Evolutionary conservation across 2,329 filamentous ascomycete species (phyloP).

Genomic region (Phialophora verrucosa): DNA sequence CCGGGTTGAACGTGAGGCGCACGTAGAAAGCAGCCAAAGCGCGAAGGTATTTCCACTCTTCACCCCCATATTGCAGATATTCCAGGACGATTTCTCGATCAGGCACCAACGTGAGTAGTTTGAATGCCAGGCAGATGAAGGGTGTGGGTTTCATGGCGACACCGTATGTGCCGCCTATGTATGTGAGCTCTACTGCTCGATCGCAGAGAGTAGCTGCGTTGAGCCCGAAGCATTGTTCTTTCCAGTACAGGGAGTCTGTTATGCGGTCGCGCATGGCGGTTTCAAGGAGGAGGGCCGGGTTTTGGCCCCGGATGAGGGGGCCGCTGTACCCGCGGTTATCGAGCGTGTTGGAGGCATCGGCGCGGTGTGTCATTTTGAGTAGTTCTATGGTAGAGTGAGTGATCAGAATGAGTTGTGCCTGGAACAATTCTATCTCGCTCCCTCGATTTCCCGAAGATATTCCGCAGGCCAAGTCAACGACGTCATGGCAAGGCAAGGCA

Average conservation of each 20-base stretch:
- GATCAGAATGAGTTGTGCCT: neutral
- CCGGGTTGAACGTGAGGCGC: conserved; percentile 80
- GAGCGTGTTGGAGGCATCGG: conserved; percentile 77
- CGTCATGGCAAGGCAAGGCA: neutral
- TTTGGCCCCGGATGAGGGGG: conserved; percentile 81
- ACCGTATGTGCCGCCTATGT: conserved; percentile 87
- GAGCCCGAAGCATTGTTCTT: conserved; percentile 96
- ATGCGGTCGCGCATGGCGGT: conserved; percentile 96
- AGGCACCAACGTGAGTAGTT: conserved; percentile 86
- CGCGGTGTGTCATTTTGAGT: conserved; percentile 65
- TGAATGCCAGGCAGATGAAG: conserved; percentile 93
- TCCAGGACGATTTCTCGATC: conserved; percentile 77
- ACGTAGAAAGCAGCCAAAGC: conserved; percentile 92
- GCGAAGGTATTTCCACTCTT: conserved; percentile 83
- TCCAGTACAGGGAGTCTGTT: conserved; percentile 95
- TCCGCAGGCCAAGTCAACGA: neutral
- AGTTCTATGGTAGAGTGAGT: neutral
- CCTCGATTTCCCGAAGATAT: neutral
- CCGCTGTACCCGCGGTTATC: conserved; percentile 86
- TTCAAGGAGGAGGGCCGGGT: conserved; percentile 94
- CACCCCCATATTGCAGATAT: conserved; percentile 78
- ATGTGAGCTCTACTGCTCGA: conserved; percentile 81
- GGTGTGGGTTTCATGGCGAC: conserved; percentile 81
- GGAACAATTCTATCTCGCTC: neutral
- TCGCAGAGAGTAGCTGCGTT: conserved; percentile 83